phyloP scores from a whole-genome alignment of 805 yeast species.

The Zygotorulaspora chibaensis region DNA sequence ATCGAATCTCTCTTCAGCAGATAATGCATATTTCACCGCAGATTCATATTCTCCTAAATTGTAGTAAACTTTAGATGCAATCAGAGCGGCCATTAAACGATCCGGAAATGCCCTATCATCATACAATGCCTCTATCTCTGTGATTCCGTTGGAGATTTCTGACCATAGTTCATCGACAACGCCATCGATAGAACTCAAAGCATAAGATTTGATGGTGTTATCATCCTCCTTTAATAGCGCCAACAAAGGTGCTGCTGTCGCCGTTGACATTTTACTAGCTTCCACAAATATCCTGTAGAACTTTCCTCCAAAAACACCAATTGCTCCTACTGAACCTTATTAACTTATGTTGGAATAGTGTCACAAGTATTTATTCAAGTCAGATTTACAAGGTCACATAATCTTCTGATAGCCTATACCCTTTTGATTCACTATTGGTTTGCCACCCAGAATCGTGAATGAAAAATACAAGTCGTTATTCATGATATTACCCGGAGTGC shows the following conservation, averaged over 20 bases:
- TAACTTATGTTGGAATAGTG: neutral
- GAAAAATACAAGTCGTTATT: neutral
- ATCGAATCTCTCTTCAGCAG: conserved; percentile 77
- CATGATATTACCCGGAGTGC: neutral
- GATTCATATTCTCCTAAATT: conserved; percentile 91
- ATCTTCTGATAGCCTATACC: neutral
- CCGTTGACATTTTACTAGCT: conserved; percentile 41
- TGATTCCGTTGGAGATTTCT: conserved; percentile 85
- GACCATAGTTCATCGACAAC: conserved; percentile 95
- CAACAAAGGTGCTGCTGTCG: conserved; percentile 87
- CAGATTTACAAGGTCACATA: neutral
- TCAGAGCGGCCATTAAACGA: conserved; percentile 80
- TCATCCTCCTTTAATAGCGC: conserved; percentile 87
- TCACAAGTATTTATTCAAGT: neutral
- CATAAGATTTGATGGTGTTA: conserved; percentile 70
- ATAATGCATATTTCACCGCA: conserved; percentile 82
- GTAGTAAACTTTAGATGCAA: conserved; percentile 86
- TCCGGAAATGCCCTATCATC: conserved; percentile 78
- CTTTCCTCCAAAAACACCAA: neutral
- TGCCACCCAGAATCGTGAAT: neutral
- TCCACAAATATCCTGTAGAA: neutral
- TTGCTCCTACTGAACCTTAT: neutral
- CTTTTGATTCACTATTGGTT: neutral
- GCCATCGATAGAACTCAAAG: conserved; percentile 72
- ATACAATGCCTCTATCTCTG: conserved; percentile 84